Evolutionary conservation across 2,329 filamentous ascomycete genomes (phyloP).

Genomic region (Aspergillus awamori): DNA sequence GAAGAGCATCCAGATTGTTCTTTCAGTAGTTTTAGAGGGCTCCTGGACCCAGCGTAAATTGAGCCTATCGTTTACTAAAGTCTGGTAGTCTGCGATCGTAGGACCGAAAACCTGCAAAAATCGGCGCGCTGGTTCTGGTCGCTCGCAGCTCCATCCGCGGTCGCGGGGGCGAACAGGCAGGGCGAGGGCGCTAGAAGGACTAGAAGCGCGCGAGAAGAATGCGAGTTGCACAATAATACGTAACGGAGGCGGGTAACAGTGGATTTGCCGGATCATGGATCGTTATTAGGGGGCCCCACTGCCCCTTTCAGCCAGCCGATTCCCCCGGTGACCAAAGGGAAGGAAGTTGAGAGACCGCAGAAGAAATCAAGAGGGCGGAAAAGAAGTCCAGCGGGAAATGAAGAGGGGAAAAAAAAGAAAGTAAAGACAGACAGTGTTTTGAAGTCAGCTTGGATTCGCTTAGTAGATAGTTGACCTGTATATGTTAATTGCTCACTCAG

Average conservation of each 20-base stretch:
- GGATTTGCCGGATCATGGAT: constrained; percentile 24
- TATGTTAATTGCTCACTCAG: not conserved
- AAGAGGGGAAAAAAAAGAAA: not conserved
- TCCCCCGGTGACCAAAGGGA: constrained; percentile 18
- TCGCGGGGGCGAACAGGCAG: constrained; percentile 17
- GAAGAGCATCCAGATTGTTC: not conserved
- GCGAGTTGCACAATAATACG: constrained; percentile 21
- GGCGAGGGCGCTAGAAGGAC: constrained; percentile 27
- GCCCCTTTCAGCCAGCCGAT: constrained; percentile 23
- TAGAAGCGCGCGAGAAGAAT: constrained; percentile 27
- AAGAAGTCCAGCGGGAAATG: not conserved
- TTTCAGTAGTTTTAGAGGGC: not conserved
- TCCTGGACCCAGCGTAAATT: not conserved
- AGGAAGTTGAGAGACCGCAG: not conserved
- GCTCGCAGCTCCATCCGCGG: constrained; percentile 7
- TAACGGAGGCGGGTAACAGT: constrained; percentile 26
- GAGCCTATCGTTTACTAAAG: not conserved
- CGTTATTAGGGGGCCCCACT: constrained; percentile 19
- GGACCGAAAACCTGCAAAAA: constrained; percentile 13
- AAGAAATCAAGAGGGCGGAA: not conserved
- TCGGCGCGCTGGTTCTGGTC: constrained; percentile 8
- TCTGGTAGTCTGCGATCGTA: constrained; percentile 2
- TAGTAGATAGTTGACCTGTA: not conserved
- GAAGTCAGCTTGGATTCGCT: not conserved
- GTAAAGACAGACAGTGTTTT: constrained; percentile 6